Evolutionary conservation across 352 stramenopile genomes (phyloP).

Genomic region (Aphanomyces invadans): DNA sequence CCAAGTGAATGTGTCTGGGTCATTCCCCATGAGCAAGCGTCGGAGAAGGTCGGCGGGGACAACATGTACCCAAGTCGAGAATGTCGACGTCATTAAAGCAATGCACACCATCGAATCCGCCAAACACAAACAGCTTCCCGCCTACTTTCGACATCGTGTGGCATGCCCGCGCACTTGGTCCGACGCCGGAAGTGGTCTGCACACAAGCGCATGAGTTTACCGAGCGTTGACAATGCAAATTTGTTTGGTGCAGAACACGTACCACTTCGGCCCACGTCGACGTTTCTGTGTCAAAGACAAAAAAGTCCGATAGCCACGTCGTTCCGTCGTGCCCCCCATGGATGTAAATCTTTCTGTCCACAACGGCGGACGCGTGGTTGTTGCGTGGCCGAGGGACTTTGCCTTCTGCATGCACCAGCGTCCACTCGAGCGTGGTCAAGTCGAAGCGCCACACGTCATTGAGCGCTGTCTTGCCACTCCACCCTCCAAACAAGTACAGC

Average conservation of each 20-base stretch:
- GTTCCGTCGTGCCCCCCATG: conserved; percentile 33
- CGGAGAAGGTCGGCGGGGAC: too few species aligned
- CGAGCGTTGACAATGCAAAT: background rate
- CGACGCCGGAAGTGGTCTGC: conserved; percentile 17
- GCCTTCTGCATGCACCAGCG: conserved; percentile 47
- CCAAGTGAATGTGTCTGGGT: conserved; percentile 21
- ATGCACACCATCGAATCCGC: conserved; percentile 21
- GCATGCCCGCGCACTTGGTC: conserved; percentile 19
- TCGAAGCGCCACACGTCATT: conserved; percentile 70
- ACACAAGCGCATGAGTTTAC: background rate
- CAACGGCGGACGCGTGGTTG: conserved; percentile 36
- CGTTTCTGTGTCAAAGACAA: conserved; percentile 25
- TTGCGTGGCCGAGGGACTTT: conserved; percentile 58
- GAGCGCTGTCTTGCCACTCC: conserved; percentile 67
- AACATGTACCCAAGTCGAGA: conserved; percentile 22
- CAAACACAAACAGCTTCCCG: conserved; percentile 26
- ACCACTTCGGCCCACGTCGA: conserved; percentile 17
- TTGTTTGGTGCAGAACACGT: background rate
- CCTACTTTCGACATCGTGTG: conserved; percentile 26
- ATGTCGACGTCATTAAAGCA: conserved; percentile 27
- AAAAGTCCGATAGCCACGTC: conserved; percentile 25
- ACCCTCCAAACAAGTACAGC: conserved; percentile 70
- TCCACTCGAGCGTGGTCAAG: conserved; percentile 56
- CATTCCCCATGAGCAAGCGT: background rate
- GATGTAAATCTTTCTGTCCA: conserved; percentile 31